Conservation (phyloP, 768 basidiomycete genomes). For the Termitomyces sp. region DNA sequence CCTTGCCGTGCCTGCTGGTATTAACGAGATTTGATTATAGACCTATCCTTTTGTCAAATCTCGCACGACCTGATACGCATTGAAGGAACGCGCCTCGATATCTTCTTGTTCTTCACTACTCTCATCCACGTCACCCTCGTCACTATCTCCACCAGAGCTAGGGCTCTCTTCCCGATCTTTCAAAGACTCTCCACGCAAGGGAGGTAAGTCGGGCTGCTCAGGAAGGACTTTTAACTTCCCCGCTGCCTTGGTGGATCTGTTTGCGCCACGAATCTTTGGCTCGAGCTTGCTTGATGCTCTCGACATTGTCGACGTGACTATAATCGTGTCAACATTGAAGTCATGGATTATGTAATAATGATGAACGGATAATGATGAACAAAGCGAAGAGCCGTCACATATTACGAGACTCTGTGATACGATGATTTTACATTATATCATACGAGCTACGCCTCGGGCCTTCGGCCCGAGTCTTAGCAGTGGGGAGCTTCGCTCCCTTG, state of each 20-base stretch:
- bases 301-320: constrained; percentile 11
- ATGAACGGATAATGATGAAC: too few species aligned
- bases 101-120: constrained; percentile 56
- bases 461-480: too few species aligned
- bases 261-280: constrained; percentile 63
- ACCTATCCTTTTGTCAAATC: constrained; percentile 40
- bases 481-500: too few species aligned
- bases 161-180: constrained; percentile 40
- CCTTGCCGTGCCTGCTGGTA: constrained; percentile 90
- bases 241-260: constrained; percentile 74
- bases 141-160: constrained; percentile 55
- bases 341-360: constrained; percentile 4
- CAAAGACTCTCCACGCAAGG: constrained; percentile 20
- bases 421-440: too few species aligned
- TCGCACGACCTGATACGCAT: background rate
- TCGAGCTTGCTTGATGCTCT: constrained; percentile 25
- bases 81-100: constrained; percentile 45
- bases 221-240: constrained; percentile 88
- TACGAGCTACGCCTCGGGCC: too few species aligned
- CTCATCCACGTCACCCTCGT: constrained; percentile 66
- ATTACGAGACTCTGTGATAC: too few species aligned
- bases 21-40: constrained; percentile 92
- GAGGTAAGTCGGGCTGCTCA: constrained; percentile 64
- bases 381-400: too few species aligned
- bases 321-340: background rate